Evolutionary conservation across 352 stramenopile genomes (phyloP), one percentile per base, ranked within the genome.

Genomic region (Phytopythium vexans): DNA sequence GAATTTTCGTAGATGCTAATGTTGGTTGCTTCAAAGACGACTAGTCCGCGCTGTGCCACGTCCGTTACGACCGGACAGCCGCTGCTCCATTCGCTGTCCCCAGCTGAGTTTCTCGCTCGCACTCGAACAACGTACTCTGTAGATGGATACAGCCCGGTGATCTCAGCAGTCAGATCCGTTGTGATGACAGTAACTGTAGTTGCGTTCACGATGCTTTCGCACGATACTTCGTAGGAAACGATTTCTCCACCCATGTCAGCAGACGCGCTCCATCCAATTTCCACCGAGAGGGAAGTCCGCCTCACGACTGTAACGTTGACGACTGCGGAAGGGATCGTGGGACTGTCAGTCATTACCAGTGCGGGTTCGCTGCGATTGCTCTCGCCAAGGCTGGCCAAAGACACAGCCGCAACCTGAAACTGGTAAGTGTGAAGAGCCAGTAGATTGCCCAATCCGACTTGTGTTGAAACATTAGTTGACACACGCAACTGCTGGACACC

Each of bases 1-100:
- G 15, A 39, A 46, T 85, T 83, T 56, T 89, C 78, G 40, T 74
- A 65, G 0, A 89, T 54, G 2, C 53, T 72, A 0, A 57, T 52
- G 9, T 60, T 59, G 0, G 14, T 27, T 0, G 62, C 16, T 8
- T 55, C 46, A 33, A 77, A 70, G 0, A 56, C 53, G 12, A 89
- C 50, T 0, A 60, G 53, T 0, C 78, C 78, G 12, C 75, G 75
- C 38, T 69, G 58, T 5, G 70, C 70, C 3, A 86, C 54, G 21
- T 86, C 75, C 0, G 78, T 89, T 45, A 70, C 49, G 9, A 52
- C 52, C 10, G 46, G 43, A 0, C 78, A 8, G 0, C 48, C 43
- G 1, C 39, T 43, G 27, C 64, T 70, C 78, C 75, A 89, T 0
- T 3, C 33, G 51, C 75, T 75, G 4, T 37, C 42, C 3, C 75